Evolutionary conservation across 768 basidiomycete species (phyloP).

Genomic region (Mycena galericulata): DNA sequence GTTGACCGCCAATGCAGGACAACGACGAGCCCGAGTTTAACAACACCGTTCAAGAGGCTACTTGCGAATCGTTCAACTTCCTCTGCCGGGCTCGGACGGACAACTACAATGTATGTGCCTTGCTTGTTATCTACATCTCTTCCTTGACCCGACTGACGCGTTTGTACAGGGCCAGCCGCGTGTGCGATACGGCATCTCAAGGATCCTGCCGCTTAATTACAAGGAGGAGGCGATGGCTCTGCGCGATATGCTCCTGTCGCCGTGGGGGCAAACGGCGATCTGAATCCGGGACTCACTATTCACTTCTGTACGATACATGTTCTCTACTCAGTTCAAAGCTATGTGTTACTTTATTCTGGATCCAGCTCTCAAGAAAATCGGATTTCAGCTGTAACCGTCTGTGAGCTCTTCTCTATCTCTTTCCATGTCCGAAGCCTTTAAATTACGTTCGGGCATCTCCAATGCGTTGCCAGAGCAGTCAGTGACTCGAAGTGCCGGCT

Average conservation of each 20-base stretch:
- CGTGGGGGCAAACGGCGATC: conserved; percentile 60
- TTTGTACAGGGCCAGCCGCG: conserved; percentile 77
- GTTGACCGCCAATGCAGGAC: conserved; percentile 55
- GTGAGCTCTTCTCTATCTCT: too few species aligned
- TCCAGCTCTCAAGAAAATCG: too few species aligned
- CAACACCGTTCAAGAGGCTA: conserved; percentile 69
- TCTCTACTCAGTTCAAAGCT: not conserved
- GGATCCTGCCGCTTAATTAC: conserved; percentile 75
- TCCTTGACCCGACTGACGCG: not conserved
- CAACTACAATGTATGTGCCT: conserved; percentile 76
- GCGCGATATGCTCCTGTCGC: conserved; percentile 67
- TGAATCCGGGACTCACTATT: conserved; percentile 5
- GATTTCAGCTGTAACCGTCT: too few species aligned
- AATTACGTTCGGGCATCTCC: too few species aligned
- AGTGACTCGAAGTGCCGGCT: too few species aligned
- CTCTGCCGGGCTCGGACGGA: conserved; percentile 89
- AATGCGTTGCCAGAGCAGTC: too few species aligned
- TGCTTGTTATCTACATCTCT: not conserved
- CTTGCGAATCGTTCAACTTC: conserved; percentile 83
- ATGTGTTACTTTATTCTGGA: too few species aligned
- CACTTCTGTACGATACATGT: not conserved
- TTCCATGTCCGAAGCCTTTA: too few species aligned
- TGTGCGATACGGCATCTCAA: conserved; percentile 85
- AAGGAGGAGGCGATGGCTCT: conserved; percentile 72
- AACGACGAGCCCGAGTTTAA: conserved; percentile 70